These are phyloP conservation scores for Styphnolobium japonicum DNA, from an alignment of 306 rosid genomes.

Conservation along the genomic window DNA sequence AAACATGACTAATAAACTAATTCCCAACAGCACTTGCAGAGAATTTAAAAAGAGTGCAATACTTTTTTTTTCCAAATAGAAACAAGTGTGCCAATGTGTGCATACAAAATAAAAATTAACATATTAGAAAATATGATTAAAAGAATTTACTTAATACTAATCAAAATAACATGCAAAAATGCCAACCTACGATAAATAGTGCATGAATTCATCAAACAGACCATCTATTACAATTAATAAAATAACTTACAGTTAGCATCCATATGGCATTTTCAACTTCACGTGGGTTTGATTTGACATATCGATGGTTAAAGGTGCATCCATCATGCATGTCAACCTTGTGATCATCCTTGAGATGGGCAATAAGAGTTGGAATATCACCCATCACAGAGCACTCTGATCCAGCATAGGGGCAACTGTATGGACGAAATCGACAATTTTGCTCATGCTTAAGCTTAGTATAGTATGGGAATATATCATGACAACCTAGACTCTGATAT, in stretches of 20 bases:
- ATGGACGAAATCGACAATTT: constrained; percentile 79
- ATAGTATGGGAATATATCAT: constrained; percentile 74
- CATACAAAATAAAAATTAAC: constrained; percentile 5
- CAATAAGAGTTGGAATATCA: constrained; percentile 71
- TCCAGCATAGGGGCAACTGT: constrained; percentile 89
- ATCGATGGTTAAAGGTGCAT: constrained; percentile 87
- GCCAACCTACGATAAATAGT: neutral
- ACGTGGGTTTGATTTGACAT: constrained; percentile 82
- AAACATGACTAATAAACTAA: neutral
- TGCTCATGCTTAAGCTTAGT: constrained; percentile 83
- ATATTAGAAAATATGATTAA: neutral
- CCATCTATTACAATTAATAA: neutral
- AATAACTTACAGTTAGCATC: constrained; percentile 84
- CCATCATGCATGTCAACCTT: constrained; percentile 95
- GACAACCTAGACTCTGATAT: constrained; percentile 81
- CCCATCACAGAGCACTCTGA: constrained; percentile 86
- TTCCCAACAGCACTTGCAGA: neutral
- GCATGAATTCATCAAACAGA: neutral
- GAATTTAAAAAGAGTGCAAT: constrained; percentile 3
- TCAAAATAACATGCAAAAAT: constrained; percentile 18
- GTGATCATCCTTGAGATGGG: constrained; percentile 86
- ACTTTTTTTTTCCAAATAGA: neutral
- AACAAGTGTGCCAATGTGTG: constrained; percentile 10
- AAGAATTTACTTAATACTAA: constrained; percentile 1
- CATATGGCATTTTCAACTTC: constrained; percentile 97